These are phyloP conservation scores for Rhodomyrtus psidioides DNA, from an alignment of 441 rosid species.

Conservation along the genomic window DNA sequence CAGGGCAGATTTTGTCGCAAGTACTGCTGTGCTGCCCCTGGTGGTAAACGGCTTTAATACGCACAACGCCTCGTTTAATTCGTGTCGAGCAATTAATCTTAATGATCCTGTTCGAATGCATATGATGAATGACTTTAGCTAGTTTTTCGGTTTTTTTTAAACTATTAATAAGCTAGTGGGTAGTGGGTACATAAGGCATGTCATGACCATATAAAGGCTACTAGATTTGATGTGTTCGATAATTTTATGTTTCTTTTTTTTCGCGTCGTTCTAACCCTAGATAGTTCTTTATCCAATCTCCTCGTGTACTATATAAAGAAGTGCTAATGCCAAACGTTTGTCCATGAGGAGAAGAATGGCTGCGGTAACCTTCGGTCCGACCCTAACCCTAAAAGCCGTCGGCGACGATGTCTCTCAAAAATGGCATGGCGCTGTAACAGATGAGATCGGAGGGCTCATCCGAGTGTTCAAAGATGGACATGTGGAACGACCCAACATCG, in stretches of 20 bases:
- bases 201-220: background rate
- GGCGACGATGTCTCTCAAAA: conserved; percentile 16
- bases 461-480: conserved; percentile 57
- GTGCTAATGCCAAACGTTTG: background rate
- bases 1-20: background rate
- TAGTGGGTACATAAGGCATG: background rate
- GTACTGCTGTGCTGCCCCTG: background rate
- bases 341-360: conserved; percentile 27
- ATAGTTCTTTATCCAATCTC: background rate
- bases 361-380: conserved; percentile 34
- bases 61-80: background rate
- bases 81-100: background rate
- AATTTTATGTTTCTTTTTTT: background rate
- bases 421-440: conserved; percentile 15
- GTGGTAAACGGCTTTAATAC: background rate
- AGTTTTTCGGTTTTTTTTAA: background rate
- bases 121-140: background rate
- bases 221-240: background rate
- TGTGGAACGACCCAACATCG: conserved; percentile 49
- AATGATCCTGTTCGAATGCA: background rate
- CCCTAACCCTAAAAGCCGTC: conserved; percentile 27
- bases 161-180: background rate
- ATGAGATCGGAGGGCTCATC: conserved; percentile 70
- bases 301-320: background rate
- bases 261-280: background rate